Base-by-base conservation (phyloP, 306 rosid genomes). In the Castanea mollissima region DNA sequence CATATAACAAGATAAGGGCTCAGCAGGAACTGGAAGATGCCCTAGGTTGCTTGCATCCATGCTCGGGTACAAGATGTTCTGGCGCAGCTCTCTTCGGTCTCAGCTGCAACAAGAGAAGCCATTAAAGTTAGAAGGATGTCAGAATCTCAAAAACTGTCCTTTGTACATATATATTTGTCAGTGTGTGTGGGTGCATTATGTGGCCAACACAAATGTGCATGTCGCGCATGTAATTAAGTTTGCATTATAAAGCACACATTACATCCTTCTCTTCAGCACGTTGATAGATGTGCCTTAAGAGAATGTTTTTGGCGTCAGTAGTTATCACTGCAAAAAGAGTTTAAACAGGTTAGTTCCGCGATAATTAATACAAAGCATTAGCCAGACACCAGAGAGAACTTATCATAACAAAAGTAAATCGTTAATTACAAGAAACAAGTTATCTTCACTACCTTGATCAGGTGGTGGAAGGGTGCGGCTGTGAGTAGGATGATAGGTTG, bases 401-500 rank as follows among this genome's bases (percentile, higher is more conserved):
- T 31, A 11, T 19, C 52, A 0, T 23, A 3, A 19, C 0, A 5
- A 6, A 8, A 67, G 71, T 34, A 32, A 64, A 64, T 29, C 1
- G 34, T 60, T 21, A 23, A 60, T 60, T 5, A 21, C 59, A 73
- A 64, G 34, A 5, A 57, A 76, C 27, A 76, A 69, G 9, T 74
- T 54, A 9, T 62, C 35, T 65, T 52, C 34, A 54, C 64, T 88
- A 92, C 97, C 97, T 89, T 94, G 99, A 90, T 94, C 95, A 46
- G 97, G 91, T 35, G 97, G 95, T 6, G 97, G 97, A 88, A 87
- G 85, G 18, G 95, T 86, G 82, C 88, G 80, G 87, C 38, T 82
- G 85, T 94, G 97, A 57, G 97, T 94, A 51, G 97, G 92, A 79
- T 90, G 91, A 87, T 94, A 92, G 84, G 97, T 91, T 58, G 89